These are phyloP conservation scores for Geotrichum carabidarum DNA, from an alignment of 1,139 yeast genomes.

Conservation along the genomic window DNA sequence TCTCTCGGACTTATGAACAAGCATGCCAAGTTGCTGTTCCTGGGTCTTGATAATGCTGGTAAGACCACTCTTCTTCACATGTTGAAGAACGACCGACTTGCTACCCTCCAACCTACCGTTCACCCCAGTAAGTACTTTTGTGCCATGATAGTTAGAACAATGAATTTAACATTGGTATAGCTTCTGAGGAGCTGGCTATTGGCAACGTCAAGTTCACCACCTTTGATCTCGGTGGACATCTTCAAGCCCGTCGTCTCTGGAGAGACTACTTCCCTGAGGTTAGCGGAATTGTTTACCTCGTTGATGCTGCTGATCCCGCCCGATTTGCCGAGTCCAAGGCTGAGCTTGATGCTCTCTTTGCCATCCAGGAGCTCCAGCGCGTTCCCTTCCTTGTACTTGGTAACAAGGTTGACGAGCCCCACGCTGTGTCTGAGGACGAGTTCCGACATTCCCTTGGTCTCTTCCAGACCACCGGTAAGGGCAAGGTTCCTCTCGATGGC, in stretches of 20 bases:
- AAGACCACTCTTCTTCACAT: slow-evolving; percentile 94
- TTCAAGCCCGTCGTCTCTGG: slow-evolving; percentile 98
- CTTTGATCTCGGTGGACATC: slow-evolving; percentile 97
- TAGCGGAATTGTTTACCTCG: slow-evolving; percentile 91
- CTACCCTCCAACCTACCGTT: slow-evolving; percentile 94
- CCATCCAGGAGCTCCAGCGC: slow-evolving; percentile 78
- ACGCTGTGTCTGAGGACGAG: slow-evolving; percentile 93
- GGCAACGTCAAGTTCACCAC: slow-evolving; percentile 97
- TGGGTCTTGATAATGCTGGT: slow-evolving; percentile 98
- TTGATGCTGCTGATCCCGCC: slow-evolving; percentile 95
- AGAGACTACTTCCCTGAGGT: slow-evolving; percentile 99
- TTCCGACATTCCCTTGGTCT: slow-evolving; percentile 86
- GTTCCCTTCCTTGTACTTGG: slow-evolving; percentile 95
- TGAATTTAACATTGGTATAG: slow-evolving; percentile 29
- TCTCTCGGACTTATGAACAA: slow-evolving; percentile 95
- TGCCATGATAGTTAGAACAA: background rate
- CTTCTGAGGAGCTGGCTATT: slow-evolving; percentile 95
- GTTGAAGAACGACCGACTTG: slow-evolving; percentile 96
- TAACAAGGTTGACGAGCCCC: slow-evolving; percentile 90
- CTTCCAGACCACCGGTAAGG: slow-evolving; percentile 84
- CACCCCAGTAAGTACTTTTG: slow-evolving; percentile 58
- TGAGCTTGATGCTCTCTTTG: slow-evolving; percentile 86
- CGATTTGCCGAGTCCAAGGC: slow-evolving; percentile 93
- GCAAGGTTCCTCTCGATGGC: slow-evolving; percentile 62
- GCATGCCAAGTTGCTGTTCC: slow-evolving; percentile 91